Percentiles rank a stretch among this genome's conserved stretches.
Conservation (phyloP, 2,329 filamentous ascomycete species). For the Penicillium freii region DNA sequence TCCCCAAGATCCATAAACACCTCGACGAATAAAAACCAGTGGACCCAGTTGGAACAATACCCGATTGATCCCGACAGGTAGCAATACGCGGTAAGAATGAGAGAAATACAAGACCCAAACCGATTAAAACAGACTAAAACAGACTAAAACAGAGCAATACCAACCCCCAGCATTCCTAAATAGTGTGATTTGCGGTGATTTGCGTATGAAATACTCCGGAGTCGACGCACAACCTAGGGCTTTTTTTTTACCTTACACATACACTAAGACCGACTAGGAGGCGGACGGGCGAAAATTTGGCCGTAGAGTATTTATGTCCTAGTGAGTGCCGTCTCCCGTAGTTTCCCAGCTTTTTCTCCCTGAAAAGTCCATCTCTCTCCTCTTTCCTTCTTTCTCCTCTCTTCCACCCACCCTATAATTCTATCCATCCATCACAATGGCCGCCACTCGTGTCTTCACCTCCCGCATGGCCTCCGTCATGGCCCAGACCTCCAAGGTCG, state of each 20-base stretch:
- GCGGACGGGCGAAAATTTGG: constrained; percentile 40
- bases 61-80: constrained; percentile 19
- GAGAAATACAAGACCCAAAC: constrained; percentile 10
- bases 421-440: constrained; percentile 66
- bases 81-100: constrained; percentile 17
- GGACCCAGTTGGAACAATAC: constrained; percentile 11
- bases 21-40: neutral
- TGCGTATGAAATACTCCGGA: constrained; percentile 21
- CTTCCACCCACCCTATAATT: constrained; percentile 22
- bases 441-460: constrained; percentile 72
- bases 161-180: constrained; percentile 22
- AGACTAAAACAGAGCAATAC: constrained; percentile 4
- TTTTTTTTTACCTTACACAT: constrained; percentile 22
- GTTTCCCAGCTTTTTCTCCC: constrained; percentile 39
- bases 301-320: constrained; percentile 40
- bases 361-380: constrained; percentile 32
- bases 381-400: constrained; percentile 26
- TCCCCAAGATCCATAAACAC: neutral
- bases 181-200: constrained; percentile 13
- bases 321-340: constrained; percentile 30
- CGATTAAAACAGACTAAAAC: neutral
- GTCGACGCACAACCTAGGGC: constrained; percentile 31
- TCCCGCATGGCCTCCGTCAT: constrained; percentile 68
- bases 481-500: constrained; percentile 72
- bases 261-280: constrained; percentile 35